Conservation (phyloP, 2,329 filamentous ascomycete species). For the Hymenoscyphus infarciens region DNA sequence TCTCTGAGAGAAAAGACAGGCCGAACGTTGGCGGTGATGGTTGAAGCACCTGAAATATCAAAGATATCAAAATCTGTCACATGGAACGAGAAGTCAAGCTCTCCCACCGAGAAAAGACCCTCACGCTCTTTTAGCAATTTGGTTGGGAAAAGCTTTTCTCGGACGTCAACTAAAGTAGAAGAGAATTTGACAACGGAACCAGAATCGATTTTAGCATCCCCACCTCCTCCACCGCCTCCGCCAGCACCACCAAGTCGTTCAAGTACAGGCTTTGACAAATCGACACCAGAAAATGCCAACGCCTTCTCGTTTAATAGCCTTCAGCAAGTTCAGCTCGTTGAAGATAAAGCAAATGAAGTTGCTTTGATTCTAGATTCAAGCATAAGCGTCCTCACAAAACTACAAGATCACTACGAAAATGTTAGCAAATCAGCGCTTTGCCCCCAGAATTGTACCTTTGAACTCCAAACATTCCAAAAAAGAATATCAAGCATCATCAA, state of each 20-base stretch:
- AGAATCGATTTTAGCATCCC: neutral
- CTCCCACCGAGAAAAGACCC: neutral
- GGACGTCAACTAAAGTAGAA: neutral
- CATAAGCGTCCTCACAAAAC: constrained; percentile 29
- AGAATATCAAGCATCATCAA: constrained; percentile 20
- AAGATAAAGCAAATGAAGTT: constrained; percentile 38
- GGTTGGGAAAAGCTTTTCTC: constrained; percentile 1
- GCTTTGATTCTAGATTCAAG: constrained; percentile 35
- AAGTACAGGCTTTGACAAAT: neutral
- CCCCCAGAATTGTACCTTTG: constrained; percentile 7
- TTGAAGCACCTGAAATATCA: constrained; percentile 1
- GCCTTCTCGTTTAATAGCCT: constrained; percentile 33
- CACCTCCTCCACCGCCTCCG: neutral
- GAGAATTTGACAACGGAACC: neutral
- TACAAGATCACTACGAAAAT: constrained; percentile 22
- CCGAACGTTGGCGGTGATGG: constrained; percentile 4
- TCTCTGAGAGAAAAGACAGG: constrained; percentile 23
- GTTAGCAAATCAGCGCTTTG: constrained; percentile 6
- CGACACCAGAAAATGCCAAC: neutral
- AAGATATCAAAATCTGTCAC: neutral
- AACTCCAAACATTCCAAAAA: constrained; percentile 21
- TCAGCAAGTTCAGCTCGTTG: constrained; percentile 35
- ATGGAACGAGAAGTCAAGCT: neutral
- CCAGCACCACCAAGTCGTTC: constrained; percentile 3
- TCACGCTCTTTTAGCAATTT: neutral